Evolutionary conservation across 768 basidiomycete species (phyloP), one percentile per base, ranked within the genome.

Genomic region (Boletellus ananiceps): DNA sequence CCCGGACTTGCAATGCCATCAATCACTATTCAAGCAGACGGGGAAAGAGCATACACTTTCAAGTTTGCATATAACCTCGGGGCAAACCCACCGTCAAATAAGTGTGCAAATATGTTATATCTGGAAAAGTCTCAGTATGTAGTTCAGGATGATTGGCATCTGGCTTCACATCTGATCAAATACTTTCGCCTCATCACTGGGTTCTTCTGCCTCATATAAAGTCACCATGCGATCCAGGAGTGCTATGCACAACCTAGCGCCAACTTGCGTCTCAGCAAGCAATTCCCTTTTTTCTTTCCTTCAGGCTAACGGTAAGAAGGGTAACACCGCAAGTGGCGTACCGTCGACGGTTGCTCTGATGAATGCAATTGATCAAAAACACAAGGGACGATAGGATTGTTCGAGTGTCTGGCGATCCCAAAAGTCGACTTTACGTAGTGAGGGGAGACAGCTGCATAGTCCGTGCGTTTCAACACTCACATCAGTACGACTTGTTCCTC

Each of bases 401-500:
- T 32, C 76, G 77, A 38, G 72, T 56, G 64, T 93, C 89, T 40
- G 78, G 76, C 19, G 83, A 84, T 43, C 78, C 74, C 23, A 93
- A 71, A 23, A 81, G 70, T 41, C 82, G 81, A 62, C 82, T 82
- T 46, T 33, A 31, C 14, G 32, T 33, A 6, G 25, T 63, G 8
- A 54, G 56, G n/a, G 31, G 6, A 39, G 56, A 48, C 51, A 41
- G 5, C 11, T 19, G 23, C 36, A 44, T 15, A 12, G 46, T 33
- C 34, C 23, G 44, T 12, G 15, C 39, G 52, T 34, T 27, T 48
- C 23, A 60, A 73, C 18, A 39, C 79, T 60, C 62, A 94, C 93
- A 87, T 77, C 48, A 95, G 69, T 9, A 95, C 73, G 40, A 81
- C 78, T 62, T 84, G 76, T 53, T 88, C 83, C 58, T 90, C 88